Percentiles rank a stretch among this genome's conserved stretches.
Conservation (phyloP, 805 yeast genomes). For the Suhomyces emberorum region DNA sequence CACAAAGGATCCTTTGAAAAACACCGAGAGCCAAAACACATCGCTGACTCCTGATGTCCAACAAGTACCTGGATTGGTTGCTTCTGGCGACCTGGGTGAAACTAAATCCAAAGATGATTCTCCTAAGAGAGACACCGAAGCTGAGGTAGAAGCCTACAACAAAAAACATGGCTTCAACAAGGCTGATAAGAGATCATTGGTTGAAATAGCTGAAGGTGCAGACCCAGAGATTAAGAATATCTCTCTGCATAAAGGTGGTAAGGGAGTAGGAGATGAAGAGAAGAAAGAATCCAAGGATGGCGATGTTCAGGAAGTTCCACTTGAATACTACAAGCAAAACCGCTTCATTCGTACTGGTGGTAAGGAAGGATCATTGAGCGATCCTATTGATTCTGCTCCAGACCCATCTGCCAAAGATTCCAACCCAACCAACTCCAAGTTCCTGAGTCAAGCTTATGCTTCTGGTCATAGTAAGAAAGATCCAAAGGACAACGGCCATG, state of each 20-base stretch:
- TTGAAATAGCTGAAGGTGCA: constrained; percentile 27
- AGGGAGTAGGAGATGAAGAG: constrained; percentile 7
- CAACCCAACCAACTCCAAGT: constrained; percentile 1
- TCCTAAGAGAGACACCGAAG: constrained; percentile 13
- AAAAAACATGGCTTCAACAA: constrained; percentile 22
- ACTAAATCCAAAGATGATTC: constrained; percentile 1
- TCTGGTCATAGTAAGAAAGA: constrained; percentile 2
- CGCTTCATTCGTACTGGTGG: constrained; percentile 15
- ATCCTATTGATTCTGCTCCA: not conserved
- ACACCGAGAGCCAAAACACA: not conserved
- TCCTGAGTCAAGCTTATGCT: constrained; percentile 2
- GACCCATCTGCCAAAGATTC: not conserved
- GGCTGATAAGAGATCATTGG: constrained; percentile 20
- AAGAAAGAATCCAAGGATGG: constrained; percentile 1
- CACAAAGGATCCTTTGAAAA: constrained; percentile 2
- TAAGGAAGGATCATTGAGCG: constrained; percentile 10
- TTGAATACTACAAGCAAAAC: constrained; percentile 8
- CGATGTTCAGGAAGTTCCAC: constrained; percentile 14
- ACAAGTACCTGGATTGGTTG: constrained; percentile 17
- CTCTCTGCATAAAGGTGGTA: constrained; percentile 12
- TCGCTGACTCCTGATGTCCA: constrained; percentile 13
- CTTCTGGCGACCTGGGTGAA: constrained; percentile 4
- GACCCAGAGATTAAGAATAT: constrained; percentile 14
- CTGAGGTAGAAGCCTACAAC: constrained; percentile 24
- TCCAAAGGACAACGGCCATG: not conserved